Evolutionary conservation across 352 stramenopile genomes (phyloP), one percentile per base, ranked within the genome.

Genomic region (Phytophthora nicotianae): DNA sequence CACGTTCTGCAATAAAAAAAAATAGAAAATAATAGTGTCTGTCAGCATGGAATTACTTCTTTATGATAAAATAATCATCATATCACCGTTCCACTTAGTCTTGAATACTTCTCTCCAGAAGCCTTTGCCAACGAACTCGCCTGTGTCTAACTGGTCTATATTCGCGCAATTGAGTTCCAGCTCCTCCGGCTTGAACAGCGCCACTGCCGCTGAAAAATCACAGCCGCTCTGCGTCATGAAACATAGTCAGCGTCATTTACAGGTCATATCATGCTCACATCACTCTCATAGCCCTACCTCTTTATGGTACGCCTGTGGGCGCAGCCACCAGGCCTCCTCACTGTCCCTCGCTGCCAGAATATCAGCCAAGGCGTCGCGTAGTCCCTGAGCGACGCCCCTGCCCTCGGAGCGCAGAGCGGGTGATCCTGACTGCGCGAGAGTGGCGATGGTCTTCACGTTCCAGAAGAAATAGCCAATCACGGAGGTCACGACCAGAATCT

Each of bases 61-160:
- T 4, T 38, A 21, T 43, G 37, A 19, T 21, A 7, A 43, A 16
- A 21, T 4, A 43, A 16, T 43, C 27, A 52, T 21, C 5, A 27
- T 51, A 3, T 47, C 52, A 90, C 83, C 83, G 64, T 92, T 85
- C 83, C 83, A 92, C 4, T 74, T 77, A 7, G 83, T 74, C 26
- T 80, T 85, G 69, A 74, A 90, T 29, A 92, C 83, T 49, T 90
- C 50, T 49, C 83, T 65, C 83, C 83, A 92, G 57, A 84, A 92
- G 3, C 83, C 83, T 59, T 88, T 69, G 23, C 83, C 83, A 2
- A 92, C 54, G 24, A 74, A 86, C 17, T 90, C 81, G 9, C 67
- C 79, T 0, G 68, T 48, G 8, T 78, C 50, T 26, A 92, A 46
- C 41, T 88, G 40, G 14, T 80, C 57, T 14, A 92, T 85, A 58